These are phyloP conservation scores for Chlorella vulgaris DNA, from an alignment of 139 green algal species.

Conservation along the genomic window DNA sequence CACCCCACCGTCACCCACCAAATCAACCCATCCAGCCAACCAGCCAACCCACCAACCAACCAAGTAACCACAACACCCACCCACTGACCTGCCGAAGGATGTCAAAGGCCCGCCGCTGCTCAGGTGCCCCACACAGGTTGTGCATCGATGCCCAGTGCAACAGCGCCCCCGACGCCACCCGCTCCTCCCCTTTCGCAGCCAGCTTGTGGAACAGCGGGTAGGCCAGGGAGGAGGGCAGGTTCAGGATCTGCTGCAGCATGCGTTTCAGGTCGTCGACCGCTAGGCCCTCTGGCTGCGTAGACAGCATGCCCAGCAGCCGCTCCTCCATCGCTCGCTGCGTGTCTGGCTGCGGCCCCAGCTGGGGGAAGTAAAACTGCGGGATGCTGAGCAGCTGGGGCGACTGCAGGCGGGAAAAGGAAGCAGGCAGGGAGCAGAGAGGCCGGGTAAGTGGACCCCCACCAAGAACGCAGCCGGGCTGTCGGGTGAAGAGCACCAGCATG, in stretches of 20 bases:
- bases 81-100: conserved; percentile 46
- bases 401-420: background rate
- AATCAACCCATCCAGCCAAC: background rate
- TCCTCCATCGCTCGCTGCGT: conserved; percentile 2
- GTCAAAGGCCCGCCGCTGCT: conserved; percentile 45
- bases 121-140: conserved; percentile 30
- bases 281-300: conserved; percentile 52
- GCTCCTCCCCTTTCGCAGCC: conserved; percentile 13
- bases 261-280: conserved; percentile 55
- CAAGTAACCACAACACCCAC: background rate
- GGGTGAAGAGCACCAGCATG: no score
- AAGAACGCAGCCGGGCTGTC: no score
- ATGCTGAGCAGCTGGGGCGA: conserved; percentile 53
- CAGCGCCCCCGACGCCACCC: conserved; percentile 47
- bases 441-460: no score
- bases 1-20: background rate
- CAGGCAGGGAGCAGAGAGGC: background rate
- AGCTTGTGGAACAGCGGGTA: conserved; percentile 81
- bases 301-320: conserved; percentile 59
- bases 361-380: conserved; percentile 88
- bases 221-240: conserved; percentile 84
- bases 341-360: conserved; percentile 32
- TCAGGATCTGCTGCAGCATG: conserved; percentile 80
- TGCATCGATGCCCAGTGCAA: conserved; percentile 48
- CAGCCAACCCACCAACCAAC: background rate